These are phyloP conservation scores for Cryoendolithus antarcticus DNA, from an alignment of 2,329 filamentous ascomycete genomes.

Conservation along the genomic window DNA sequence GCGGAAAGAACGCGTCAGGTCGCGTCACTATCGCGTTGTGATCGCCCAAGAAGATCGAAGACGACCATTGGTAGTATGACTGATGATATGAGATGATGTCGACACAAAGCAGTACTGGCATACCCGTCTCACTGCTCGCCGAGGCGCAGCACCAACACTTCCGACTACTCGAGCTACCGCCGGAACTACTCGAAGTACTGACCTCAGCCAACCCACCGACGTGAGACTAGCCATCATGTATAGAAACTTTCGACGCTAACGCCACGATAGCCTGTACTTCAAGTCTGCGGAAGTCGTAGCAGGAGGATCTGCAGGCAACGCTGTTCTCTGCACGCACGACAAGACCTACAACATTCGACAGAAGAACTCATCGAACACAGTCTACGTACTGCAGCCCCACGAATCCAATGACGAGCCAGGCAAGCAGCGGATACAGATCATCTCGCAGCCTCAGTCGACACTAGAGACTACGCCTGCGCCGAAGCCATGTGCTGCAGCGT, in stretches of 20 bases:
- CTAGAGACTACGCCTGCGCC: slow-evolving; percentile 28
- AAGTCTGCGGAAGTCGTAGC: slow-evolving; percentile 21
- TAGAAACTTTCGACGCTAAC: slow-evolving; percentile 1
- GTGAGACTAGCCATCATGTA: slow-evolving; percentile 19
- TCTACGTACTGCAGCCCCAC: slow-evolving; percentile 39
- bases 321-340: slow-evolving; percentile 46
- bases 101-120: slow-evolving; percentile 28
- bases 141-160: slow-evolving; percentile 38
- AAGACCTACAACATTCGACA: slow-evolving; percentile 50
- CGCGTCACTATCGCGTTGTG: no score
- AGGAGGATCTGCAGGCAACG: slow-evolving; percentile 22
- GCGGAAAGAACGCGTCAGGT: no score
- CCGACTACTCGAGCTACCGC: slow-evolving; percentile 48
- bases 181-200: slow-evolving; percentile 43
- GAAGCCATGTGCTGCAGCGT: slow-evolving; percentile 22
- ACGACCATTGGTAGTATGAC: no score
- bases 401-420: slow-evolving; percentile 7
- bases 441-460: slow-evolving; percentile 32
- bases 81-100: slow-evolving; percentile 24
- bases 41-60: no score
- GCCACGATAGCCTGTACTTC: slow-evolving; percentile 26
- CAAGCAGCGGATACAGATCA: slow-evolving; percentile 17
- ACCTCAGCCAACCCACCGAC: slow-evolving; percentile 32
- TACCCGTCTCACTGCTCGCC: slow-evolving; percentile 31
- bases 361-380: slow-evolving; percentile 53